Evolutionary conservation across 257 asterid species (phyloP).

Genomic region (Solanum chaucha): DNA sequence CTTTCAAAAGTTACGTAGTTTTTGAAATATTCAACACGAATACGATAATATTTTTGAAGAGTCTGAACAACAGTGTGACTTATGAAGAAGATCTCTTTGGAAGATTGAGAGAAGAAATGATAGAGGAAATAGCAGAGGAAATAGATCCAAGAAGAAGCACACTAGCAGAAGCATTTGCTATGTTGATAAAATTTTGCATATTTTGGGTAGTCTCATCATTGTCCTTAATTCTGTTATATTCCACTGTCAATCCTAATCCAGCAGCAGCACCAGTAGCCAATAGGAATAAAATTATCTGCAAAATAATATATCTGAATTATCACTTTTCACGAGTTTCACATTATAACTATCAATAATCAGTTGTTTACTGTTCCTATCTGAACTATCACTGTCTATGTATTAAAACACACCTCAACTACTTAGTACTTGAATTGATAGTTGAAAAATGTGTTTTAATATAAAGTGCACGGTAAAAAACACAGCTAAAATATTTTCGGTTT

Average conservation of each 20-base stretch:
- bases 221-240: background rate
- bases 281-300: background rate
- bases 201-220: background rate
- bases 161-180: background rate
- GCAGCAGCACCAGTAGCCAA: background rate
- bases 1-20: accelerated
- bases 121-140: background rate
- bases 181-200: background rate
- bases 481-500: no score
- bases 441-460: no score
- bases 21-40: background rate
- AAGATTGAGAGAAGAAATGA: background rate
- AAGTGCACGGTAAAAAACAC: background rate
- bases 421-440: background rate
- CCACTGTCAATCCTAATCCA: background rate
- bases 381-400: no score
- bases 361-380: background rate
- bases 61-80: background rate
- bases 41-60: background rate
- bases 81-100: background rate
- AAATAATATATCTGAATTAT: no score
- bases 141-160: background rate
- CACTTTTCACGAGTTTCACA: accelerated
- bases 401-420: background rate
- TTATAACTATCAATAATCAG: no score